Percentiles rank a stretch among this genome's conserved stretches.
Evolutionary conservation across 2,329 filamentous ascomycete genomes (phyloP).

Genomic region (Zarea fungicola): DNA sequence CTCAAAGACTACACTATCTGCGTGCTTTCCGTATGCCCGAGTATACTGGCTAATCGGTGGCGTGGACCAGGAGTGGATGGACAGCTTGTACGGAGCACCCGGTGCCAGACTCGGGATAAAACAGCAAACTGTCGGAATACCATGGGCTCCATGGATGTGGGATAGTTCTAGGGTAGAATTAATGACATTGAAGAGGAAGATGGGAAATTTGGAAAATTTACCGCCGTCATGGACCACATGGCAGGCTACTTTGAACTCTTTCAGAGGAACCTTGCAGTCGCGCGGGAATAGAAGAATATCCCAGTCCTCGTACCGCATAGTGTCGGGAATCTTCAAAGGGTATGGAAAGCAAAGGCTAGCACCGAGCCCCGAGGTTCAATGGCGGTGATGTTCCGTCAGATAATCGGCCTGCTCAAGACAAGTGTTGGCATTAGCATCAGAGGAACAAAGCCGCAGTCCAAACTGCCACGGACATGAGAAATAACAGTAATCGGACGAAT

Average conservation of each 20-base stretch:
- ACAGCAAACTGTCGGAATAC: conserved; percentile 62
- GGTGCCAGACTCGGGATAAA: conserved; percentile 62
- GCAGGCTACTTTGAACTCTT: conserved; percentile 78
- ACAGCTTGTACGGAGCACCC: conserved; percentile 61
- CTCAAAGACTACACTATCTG: conserved; percentile 57
- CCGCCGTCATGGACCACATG: conserved; percentile 56
- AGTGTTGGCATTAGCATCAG: not conserved
- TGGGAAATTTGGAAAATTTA: conserved; percentile 15
- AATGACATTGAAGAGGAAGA: not conserved
- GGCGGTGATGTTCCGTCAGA: no score
- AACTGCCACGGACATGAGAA: not conserved
- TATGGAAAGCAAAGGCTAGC: no score
- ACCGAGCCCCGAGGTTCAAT: no score
- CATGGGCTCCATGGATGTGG: conserved; percentile 41
- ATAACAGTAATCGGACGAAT: not conserved
- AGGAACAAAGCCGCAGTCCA: no score
- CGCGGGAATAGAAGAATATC: conserved; percentile 75
- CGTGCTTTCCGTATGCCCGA: conserved; percentile 49
- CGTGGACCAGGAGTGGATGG: conserved; percentile 67
- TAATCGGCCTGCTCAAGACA: no score
- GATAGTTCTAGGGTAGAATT: conserved; percentile 46
- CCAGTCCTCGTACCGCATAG: conserved; percentile 83
- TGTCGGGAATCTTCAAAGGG: conserved; percentile 20
- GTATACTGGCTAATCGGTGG: conserved; percentile 55
- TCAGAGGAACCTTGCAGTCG: conserved; percentile 62